Evolutionary conservation across 176 grass and related monocot species (phyloP).

Genomic region (Alloteropsis semialata): DNA sequence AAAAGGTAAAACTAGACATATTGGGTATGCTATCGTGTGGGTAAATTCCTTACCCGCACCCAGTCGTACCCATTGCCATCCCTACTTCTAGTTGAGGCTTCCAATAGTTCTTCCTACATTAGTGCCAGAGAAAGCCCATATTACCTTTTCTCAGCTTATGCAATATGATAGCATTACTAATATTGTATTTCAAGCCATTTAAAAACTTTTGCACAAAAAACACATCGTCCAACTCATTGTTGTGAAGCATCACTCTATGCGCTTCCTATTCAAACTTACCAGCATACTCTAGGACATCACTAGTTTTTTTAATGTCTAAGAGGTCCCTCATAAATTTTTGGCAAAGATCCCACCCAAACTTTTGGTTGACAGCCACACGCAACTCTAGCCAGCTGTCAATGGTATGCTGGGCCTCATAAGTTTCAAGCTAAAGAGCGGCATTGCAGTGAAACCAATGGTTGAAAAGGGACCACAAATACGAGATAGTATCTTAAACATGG

Average conservation of each 20-base stretch:
- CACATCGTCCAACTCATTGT: neutral
- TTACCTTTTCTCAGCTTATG: neutral
- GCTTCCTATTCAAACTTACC: accelerated
- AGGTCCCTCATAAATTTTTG: accelerated
- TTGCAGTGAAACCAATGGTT: neutral
- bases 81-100: neutral
- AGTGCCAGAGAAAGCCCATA: accelerated
- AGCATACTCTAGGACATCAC: neutral
- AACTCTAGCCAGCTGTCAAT: neutral
- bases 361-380: neutral
- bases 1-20: no score
- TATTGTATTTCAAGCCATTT: accelerated
- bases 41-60: no score
- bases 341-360: neutral
- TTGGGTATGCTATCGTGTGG: no score
- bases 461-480: no score
- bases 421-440: neutral
- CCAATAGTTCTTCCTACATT: accelerated
- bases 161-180: neutral
- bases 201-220: neutral
- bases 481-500: no score
- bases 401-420: neutral
- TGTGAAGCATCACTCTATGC: neutral
- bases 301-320: accelerated
- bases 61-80: no score